phyloP scores from a whole-genome alignment of 2,329 filamentous ascomycete species.

The Colletotrichum sp. region DNA sequence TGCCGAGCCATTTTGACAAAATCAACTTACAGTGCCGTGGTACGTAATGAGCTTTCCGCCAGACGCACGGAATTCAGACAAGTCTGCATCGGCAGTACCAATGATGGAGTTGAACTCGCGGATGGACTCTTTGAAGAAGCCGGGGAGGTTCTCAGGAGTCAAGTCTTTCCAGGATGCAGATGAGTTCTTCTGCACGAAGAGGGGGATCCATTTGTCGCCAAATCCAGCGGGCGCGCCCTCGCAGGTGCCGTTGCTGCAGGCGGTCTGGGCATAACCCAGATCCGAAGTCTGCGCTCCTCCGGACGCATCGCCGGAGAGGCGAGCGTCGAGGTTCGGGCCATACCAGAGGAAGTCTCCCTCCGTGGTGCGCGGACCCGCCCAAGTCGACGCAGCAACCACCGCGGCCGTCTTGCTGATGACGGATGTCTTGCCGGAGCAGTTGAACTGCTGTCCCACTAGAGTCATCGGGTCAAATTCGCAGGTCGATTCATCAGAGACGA shows the following conservation, averaged over 20 bases:
- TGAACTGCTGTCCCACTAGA: slow-evolving; percentile 7
- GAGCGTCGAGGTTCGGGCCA: background rate
- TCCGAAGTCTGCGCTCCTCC: background rate
- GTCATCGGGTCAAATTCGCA: slow-evolving; percentile 27
- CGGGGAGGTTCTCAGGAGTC: background rate
- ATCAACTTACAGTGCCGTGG: slow-evolving; percentile 37
- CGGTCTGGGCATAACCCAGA: background rate
- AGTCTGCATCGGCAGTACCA: background rate
- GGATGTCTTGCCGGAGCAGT: background rate
- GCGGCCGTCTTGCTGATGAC: background rate
- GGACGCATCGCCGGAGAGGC: background rate
- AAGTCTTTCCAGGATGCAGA: background rate
- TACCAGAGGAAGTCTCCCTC: background rate
- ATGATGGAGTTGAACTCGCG: background rate
- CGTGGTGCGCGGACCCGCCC: background rate
- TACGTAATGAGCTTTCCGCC: slow-evolving; percentile 42
- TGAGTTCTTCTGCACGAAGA: background rate
- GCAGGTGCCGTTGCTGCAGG: background rate
- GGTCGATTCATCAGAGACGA: slow-evolving; percentile 18
- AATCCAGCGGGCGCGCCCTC: background rate
- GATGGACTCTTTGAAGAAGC: background rate
- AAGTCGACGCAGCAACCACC: background rate
- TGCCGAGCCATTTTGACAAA: accelerated
- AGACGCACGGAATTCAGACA: slow-evolving; percentile 39
- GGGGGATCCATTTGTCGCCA: background rate